Base-by-base conservation (phyloP, 2,329 filamentous ascomycete genomes). In the Colletotrichum viniferum region DNA sequence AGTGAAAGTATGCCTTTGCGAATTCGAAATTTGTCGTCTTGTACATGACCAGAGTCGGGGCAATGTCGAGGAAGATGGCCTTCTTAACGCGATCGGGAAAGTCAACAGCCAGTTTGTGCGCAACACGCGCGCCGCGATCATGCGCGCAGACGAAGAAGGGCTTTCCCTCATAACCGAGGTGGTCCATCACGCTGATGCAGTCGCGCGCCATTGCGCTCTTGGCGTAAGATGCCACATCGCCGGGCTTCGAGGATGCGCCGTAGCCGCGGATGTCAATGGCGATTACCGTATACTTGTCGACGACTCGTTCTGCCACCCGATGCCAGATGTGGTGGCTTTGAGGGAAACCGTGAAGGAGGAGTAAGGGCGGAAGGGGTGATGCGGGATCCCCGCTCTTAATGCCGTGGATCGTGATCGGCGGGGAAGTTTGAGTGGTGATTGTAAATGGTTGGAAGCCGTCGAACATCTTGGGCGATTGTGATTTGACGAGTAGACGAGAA, bases 41-140 rank as follows among this genome's bases (percentile, higher is more conserved):
- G 81, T 87, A 92, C 87, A 91, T 91, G 7, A 85, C 85, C 13
- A 89, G 84, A 1, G 89, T 91, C 3, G 90, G 90, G 55, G 87
- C 88, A 58, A 91, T 90, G 72, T 91, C 89, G 3, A 90, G 82
- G 2, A 90, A 76, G 55, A 90, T 85, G 0, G 84, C 82, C 70
- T 82, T 87, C 21, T 79, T 76, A 1, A 90, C 83, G 13, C 85
- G 83, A 0, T 79, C 72, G 0, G 85, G 83, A 52, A 86, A 84
- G 69, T 88, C 87, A 18, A 90, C 88, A 48, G 86, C 86, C 1
- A 92, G 82, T 72, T 89, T 88, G 77, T 92, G 90, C 1, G 88
- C 85, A 4, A 92, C 86, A 34, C 90, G 83, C 0, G 88, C 90
- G 5, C 90, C 90, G 52, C 90, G 87, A 79, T 92, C 90, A 78